Evolutionary conservation across 805 yeast genomes (phyloP), one percentile per base, ranked within the genome.

Genomic region (Saturnispora besseyi): DNA sequence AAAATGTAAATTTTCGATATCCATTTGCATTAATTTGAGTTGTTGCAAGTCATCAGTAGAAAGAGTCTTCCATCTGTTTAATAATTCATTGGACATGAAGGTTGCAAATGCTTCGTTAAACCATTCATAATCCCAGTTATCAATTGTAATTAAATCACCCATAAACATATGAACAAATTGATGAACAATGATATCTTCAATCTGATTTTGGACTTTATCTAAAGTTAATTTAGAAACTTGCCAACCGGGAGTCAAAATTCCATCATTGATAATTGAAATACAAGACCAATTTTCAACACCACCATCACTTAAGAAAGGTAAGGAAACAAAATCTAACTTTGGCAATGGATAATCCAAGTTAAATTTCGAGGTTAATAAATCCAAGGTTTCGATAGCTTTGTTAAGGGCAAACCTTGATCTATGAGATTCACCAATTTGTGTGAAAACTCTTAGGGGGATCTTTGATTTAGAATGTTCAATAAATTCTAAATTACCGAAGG

Each of bases 261-360:
- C 81, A 43, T 74, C 73, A 46, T 76, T 73, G 48, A 81, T 74
- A 7, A 82, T 71, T 2, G 84, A 77, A 46, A 86, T 72, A 66
- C 83, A 65, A 3, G 87, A 85, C 77, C 84, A 81, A 61, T 85
- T 84, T 61, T 86, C 95, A 81, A 84, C 85, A 2, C 87, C 95
- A 51, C 86, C 85, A 61, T 84, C 91, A 29, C 79, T 73, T 50
- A 86, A 68, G 57, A 80, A 82, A 9, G 93, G 93, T 8, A 86
- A 62, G 1, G 85, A 77, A 4, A 81, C 77, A 44, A 86, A 65
- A 59, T 85, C 93, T 26, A 86, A 64, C 56, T 86, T 85, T 2
- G 71, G 66, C 51, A 82, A 64, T 1, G 91, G 91, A 58, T 73
- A 84, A 1, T 59, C 55, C 11, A 57, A 57, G 1, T 71, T 69